Evolutionary conservation across 2,329 filamentous ascomycete species (phyloP).

Genomic region (Xenosphaeropsis pyriputrescens): DNA sequence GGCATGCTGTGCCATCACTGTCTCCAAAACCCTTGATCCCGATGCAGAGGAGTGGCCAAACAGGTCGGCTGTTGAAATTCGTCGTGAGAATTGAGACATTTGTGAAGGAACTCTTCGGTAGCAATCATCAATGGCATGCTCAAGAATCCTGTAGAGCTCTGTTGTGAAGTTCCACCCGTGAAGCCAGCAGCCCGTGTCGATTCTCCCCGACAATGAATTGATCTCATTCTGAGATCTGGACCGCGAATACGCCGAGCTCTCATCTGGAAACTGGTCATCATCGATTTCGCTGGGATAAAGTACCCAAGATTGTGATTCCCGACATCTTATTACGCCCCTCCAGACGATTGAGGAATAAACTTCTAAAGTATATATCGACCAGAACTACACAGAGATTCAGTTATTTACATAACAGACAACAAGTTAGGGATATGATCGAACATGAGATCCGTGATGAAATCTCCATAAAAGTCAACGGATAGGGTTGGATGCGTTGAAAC

Average conservation of each 20-base stretch:
- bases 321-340: slow-evolving; percentile 27
- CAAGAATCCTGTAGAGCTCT: slow-evolving; percentile 38
- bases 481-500: slow-evolving; percentile 2
- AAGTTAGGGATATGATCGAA: too few relatives aligned
- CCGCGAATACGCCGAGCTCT: slow-evolving; percentile 10
- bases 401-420: neutral
- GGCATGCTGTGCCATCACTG: slow-evolving; percentile 8
- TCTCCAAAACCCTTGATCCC: slow-evolving; percentile 5
- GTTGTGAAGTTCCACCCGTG: slow-evolving; percentile 42
- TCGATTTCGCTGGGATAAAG: slow-evolving; percentile 30
- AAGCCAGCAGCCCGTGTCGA: slow-evolving; percentile 27
- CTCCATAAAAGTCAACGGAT: too few relatives aligned
- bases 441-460: too few relatives aligned
- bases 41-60: slow-evolving; percentile 2
- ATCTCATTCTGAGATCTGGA: too few relatives aligned
- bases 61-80: slow-evolving; percentile 3
- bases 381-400: slow-evolving; percentile 23
- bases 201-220: slow-evolving; percentile 3
- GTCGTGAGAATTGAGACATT: neutral
- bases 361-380: slow-evolving; percentile 42
- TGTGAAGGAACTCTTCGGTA: slow-evolving; percentile 3
- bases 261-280: slow-evolving; percentile 26
- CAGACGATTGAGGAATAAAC: slow-evolving; percentile 37
- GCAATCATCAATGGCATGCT: slow-evolving; percentile 24
- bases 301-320: slow-evolving; percentile 29